Conservation (phyloP, 257 asterid species). For the Salvia miltiorrhiza region DNA sequence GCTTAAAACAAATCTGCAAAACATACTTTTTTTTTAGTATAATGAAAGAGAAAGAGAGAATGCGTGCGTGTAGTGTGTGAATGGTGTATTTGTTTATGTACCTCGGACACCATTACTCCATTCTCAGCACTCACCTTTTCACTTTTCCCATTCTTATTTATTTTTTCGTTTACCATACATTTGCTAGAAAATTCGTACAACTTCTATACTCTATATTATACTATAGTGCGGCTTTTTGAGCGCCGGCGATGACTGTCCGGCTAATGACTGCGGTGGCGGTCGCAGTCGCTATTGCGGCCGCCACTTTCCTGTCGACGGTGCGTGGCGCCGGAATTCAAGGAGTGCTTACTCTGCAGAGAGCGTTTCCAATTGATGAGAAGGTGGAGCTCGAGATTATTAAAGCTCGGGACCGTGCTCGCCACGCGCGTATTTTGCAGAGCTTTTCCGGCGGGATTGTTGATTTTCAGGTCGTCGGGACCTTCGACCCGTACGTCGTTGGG, state of each 20-base stretch:
- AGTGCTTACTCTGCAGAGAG: conserved; percentile 61
- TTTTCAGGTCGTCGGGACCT: conserved; percentile 62
- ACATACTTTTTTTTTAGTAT: not conserved
- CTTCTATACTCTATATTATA: not conserved
- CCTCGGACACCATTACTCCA: not conserved
- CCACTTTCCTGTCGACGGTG: conserved; percentile 20
- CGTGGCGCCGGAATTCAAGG: conserved; percentile 33
- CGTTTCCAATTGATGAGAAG: conserved; percentile 48
- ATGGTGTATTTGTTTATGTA: conserved; percentile 9
- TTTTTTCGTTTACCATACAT: not conserved
- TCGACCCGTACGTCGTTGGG: conserved; percentile 87
- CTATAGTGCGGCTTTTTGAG: conserved; percentile 2
- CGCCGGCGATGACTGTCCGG: conserved; percentile 48
- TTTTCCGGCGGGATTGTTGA: conserved; percentile 71
- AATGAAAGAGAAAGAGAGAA: not conserved
- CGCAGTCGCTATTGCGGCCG: conserved; percentile 24
- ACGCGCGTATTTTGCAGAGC: conserved; percentile 66
- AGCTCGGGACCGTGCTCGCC: conserved; percentile 80
- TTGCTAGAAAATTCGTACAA: not conserved
- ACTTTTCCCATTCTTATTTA: not conserved
- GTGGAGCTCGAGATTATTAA: conserved; percentile 54
- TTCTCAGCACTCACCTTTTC: not conserved
- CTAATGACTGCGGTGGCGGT: conserved; percentile 22
- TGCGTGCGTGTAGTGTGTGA: not conserved
- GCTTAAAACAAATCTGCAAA: conserved; percentile 10